These are phyloP conservation scores for Penicillium griseofulvum DNA, from an alignment of 2,329 filamentous ascomycete species.

Conservation along the genomic window DNA sequence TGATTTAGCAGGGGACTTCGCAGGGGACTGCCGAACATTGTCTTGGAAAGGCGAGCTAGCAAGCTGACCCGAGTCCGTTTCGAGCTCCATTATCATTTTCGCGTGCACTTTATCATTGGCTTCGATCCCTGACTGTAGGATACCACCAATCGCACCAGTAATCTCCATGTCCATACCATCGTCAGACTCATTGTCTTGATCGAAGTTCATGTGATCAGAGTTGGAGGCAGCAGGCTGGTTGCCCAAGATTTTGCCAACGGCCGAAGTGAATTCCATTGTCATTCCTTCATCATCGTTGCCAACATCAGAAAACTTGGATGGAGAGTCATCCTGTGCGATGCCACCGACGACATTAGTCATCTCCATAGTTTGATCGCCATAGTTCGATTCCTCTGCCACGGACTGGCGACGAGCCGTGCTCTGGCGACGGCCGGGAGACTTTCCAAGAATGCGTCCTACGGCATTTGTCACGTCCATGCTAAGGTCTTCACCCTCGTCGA, in stretches of 20 bases:
- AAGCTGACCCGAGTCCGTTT: constrained; percentile 51
- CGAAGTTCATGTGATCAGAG: constrained; percentile 21
- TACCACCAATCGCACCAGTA: constrained; percentile 47
- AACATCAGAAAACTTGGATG: constrained; percentile 18
- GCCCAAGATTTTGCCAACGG: constrained; percentile 43
- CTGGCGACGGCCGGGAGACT: constrained; percentile 32
- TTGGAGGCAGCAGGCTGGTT: constrained; percentile 21
- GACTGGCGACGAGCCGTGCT: constrained; percentile 45
- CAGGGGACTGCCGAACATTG: constrained; percentile 32
- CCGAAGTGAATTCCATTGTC: constrained; percentile 50
- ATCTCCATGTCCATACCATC: constrained; percentile 60
- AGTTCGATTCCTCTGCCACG: constrained; percentile 44
- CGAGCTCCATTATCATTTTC: constrained; percentile 60
- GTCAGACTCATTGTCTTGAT: constrained; percentile 29
- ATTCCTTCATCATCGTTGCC: constrained; percentile 42
- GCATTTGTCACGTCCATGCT: constrained; percentile 92
- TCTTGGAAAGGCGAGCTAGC: constrained; percentile 49
- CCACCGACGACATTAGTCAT: constrained; percentile 46
- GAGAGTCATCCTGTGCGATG: constrained; percentile 30
- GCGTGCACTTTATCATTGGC: constrained; percentile 48
- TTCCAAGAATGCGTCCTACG: constrained; percentile 72
- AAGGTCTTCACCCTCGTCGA: constrained; percentile 64
- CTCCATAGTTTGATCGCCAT: constrained; percentile 49
- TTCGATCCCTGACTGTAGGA: constrained; percentile 49
- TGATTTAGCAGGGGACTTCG: constrained; percentile 22